phyloP scores from a whole-genome alignment of 805 yeast species.

The Cyberlindnera lachancei region DNA sequence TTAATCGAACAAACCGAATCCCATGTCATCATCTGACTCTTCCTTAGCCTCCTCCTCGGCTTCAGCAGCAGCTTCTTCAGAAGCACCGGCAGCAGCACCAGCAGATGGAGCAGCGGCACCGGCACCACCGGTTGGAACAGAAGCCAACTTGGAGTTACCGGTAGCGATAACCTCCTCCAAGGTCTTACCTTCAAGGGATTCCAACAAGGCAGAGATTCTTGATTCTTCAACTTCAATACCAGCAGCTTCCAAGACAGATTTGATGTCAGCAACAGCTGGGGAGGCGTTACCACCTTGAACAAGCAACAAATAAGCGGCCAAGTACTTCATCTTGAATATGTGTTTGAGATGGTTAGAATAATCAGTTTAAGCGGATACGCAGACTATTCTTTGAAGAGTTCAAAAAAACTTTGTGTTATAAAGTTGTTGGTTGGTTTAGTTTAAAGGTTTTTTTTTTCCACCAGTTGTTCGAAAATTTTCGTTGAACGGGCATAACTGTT shows the following conservation, averaged over 20 bases:
- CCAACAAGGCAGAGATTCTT: constrained; percentile 60
- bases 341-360: constrained; percentile 56
- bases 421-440: neutral
- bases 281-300: constrained; percentile 80
- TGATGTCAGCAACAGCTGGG: constrained; percentile 74
- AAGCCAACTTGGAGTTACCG: constrained; percentile 75
- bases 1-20: constrained; percentile 91
- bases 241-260: constrained; percentile 63
- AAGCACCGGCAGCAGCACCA: constrained; percentile 48
- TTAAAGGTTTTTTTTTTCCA: too few species aligned
- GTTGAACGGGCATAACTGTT: neutral
- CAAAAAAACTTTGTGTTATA: neutral
- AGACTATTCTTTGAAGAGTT: constrained; percentile 65
- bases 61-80: constrained; percentile 48
- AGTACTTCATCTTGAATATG: constrained; percentile 53
- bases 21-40: constrained; percentile 72
- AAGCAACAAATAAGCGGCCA: constrained; percentile 89
- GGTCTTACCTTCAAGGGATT: constrained; percentile 75
- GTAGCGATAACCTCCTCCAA: constrained; percentile 64
- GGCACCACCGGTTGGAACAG: constrained; percentile 80
- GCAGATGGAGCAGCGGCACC: constrained; percentile 55
- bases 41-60: constrained; percentile 45
- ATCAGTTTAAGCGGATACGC: constrained; percentile 71
- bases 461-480: constrained; percentile 13
- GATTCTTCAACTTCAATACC: constrained; percentile 78